Evolutionary conservation across 164 flowering plant genomes (phyloP), one percentile per base, ranked within the genome.

Genomic region (Piper longum): DNA sequence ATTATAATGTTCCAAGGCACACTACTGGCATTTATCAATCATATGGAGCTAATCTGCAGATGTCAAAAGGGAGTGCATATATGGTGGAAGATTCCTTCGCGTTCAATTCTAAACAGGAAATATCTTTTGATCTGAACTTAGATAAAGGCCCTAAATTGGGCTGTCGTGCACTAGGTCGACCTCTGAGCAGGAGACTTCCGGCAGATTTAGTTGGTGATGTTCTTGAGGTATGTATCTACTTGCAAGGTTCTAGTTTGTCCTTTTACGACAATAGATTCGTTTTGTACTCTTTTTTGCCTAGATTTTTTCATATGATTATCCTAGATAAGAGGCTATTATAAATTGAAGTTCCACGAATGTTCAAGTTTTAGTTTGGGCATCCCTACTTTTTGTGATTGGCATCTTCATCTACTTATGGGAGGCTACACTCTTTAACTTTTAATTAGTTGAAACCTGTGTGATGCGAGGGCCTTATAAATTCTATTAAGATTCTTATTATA

Each of bases 131-230:
- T 72, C 60, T 68, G 60, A 67, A 63, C 62, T 43, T 62, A 54
- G 69, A 40, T 61, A 69, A 72, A 65, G 75, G 75, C 48, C 52
- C 43, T 69, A 64, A 39, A 54, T 40, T n/a, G 16, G 65, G 63
- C 52, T 73, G 67, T 60, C 75, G 39, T 42, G 64, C 17, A 56
- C 83, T 72, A 42, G 96, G 97, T 57, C 84, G 74, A 74, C 80
- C 77, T 64, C 65, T 87, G 71, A 78, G 85, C 71, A 70, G 71
- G 44, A 81, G 67, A 74, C 83, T 90, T 73, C 85, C 92, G 42
- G 68, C 78, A 52, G 79, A 73, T 60, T 76, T 87, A 65, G 80
- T 82, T 72, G 97, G 97, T 58, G 97, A 93, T 72, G 85, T 81
- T 70, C 71, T 85, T 74, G 92, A 93, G 97, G 99, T 93, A 77